Conservation (phyloP, 2,329 filamentous ascomycete genomes). For the Alternaria viburni region DNA sequence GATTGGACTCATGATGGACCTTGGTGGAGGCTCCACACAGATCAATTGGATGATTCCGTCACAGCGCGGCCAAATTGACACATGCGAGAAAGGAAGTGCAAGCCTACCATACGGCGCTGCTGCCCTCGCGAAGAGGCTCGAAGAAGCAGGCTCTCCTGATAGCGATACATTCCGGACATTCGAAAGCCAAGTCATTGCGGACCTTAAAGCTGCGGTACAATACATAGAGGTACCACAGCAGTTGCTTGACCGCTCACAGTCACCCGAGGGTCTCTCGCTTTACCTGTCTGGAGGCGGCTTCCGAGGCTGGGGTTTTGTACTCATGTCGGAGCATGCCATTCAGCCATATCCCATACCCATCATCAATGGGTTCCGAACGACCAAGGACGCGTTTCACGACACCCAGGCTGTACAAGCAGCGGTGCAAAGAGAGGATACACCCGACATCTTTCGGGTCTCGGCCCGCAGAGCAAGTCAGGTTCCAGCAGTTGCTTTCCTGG, state of each 20-base stretch:
- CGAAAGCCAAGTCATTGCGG: conserved; percentile 60
- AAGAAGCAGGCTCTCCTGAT: conserved; percentile 40
- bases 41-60: conserved; percentile 67
- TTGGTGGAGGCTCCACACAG: conserved; percentile 78
- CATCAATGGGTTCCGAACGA: conserved; percentile 78
- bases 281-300: conserved; percentile 92
- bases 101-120: conserved; percentile 75
- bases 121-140: conserved; percentile 64
- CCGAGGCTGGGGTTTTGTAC: conserved; percentile 85
- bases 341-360: conserved; percentile 83
- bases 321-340: conserved; percentile 78
- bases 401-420: conserved; percentile 55
- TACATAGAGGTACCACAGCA: conserved; percentile 63
- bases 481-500: conserved; percentile 79
- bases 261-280: conserved; percentile 58
- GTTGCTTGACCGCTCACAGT: conserved; percentile 48
- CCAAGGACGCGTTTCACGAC: conserved; percentile 66
- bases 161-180: conserved; percentile 56
- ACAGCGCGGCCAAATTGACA: conserved; percentile 52
- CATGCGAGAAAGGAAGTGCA: conserved; percentile 58
- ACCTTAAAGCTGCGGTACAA: conserved; percentile 67
- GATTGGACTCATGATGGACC: conserved; percentile 83
- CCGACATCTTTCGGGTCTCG: conserved; percentile 72
- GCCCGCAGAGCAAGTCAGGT: conserved; percentile 80
- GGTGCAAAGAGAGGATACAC: conserved; percentile 47